Evolutionary conservation across 1,139 yeast genomes (phyloP).

Genomic region (Geotrichum candidum): DNA sequence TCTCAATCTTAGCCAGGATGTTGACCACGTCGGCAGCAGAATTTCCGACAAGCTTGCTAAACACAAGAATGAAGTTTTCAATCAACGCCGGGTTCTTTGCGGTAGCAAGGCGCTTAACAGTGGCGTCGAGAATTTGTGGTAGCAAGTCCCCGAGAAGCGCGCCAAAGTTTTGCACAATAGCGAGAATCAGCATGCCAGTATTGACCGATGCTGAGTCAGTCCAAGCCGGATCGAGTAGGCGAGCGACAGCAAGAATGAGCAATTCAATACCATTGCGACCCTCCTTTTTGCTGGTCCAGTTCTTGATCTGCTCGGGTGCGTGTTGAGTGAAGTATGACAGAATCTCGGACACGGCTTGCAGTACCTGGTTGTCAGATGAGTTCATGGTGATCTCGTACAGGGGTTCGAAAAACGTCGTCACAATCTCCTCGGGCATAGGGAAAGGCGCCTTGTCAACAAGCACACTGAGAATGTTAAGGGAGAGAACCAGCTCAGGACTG

Average conservation of each 20-base stretch:
- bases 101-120: constrained; percentile 55
- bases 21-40: constrained; percentile 58
- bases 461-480: constrained; percentile 59
- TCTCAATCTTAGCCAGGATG: constrained; percentile 44
- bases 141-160: constrained; percentile 47
- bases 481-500: constrained; percentile 51
- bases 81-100: constrained; percentile 68
- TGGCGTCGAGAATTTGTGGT: constrained; percentile 62
- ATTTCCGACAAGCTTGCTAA: constrained; percentile 61
- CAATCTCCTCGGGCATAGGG: constrained; percentile 46
- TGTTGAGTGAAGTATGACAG: constrained; percentile 57
- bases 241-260: constrained; percentile 21
- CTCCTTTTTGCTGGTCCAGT: constrained; percentile 37
- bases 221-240: constrained; percentile 60
- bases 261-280: constrained; percentile 48
- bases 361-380: constrained; percentile 69
- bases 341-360: constrained; percentile 74
- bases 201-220: constrained; percentile 78
- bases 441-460: constrained; percentile 47
- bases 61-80: constrained; percentile 69
- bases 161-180: constrained; percentile 57
- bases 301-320: constrained; percentile 42
- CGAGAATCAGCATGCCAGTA: constrained; percentile 37
- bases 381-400: constrained; percentile 47
- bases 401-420: constrained; percentile 47